Percentiles rank a stretch among this genome's conserved stretches.
These are phyloP conservation scores for Ceratocystis papillata DNA, from an alignment of 2,329 filamentous ascomycete genomes.

Conservation along the genomic window DNA sequence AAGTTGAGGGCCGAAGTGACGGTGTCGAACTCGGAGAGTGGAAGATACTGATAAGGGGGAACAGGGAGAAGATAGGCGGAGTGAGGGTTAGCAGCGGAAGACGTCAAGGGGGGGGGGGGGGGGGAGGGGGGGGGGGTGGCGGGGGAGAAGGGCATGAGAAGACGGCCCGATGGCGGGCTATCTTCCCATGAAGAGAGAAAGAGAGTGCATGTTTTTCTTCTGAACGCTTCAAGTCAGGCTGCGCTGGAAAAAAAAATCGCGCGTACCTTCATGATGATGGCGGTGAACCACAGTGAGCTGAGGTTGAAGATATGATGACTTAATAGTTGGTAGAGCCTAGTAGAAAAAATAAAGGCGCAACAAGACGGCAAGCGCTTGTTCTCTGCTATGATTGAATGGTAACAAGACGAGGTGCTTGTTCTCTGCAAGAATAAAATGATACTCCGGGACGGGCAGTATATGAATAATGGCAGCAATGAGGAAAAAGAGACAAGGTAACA, in stretches of 20 bases:
- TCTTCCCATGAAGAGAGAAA: not conserved
- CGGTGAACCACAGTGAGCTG: conserved; percentile 24
- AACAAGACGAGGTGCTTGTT: conserved; percentile 12
- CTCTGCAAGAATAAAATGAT: conserved; percentile 6
- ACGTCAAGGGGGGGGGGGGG: not conserved
- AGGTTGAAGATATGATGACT: conserved; percentile 24
- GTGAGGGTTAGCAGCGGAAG: conserved; percentile 19
- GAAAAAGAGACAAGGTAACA: no score
- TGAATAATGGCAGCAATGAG: not conserved
- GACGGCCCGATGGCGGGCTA: no score
- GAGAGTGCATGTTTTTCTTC: conserved; percentile 21
- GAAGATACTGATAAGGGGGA: conserved; percentile 60
- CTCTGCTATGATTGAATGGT: not conserved
- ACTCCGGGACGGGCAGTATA: not conserved
- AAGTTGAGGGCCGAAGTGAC: conserved; percentile 92
- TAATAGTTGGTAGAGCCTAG: not conserved
- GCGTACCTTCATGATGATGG: conserved; percentile 25
- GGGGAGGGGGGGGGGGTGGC: no score
- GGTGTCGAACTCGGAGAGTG: conserved; percentile 79
- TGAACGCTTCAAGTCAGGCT: conserved; percentile 25
- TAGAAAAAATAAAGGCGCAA: conserved; percentile 1
- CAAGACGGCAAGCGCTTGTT: conserved; percentile 3
- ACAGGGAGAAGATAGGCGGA: not conserved
- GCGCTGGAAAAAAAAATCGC: conserved; percentile 24
- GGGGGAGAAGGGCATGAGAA: not conserved